These are phyloP conservation scores for Saitozyma podzolica DNA, from an alignment of 768 basidiomycete species.

Conservation along the genomic window DNA sequence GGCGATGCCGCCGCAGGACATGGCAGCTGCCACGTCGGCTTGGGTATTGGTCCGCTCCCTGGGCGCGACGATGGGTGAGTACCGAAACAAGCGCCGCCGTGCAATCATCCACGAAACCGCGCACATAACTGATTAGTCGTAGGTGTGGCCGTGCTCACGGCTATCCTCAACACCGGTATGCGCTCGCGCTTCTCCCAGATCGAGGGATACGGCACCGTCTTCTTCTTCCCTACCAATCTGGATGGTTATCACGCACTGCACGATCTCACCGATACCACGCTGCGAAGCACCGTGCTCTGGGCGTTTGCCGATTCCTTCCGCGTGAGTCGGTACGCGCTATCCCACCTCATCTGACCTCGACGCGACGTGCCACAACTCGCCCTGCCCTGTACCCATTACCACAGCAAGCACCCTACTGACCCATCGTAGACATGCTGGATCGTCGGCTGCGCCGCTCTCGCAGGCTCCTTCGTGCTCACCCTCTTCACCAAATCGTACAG, in stretches of 20 bases:
- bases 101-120: not conserved
- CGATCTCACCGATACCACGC: slow-evolving; percentile 14
- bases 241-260: slow-evolving; percentile 33
- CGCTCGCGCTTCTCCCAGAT: slow-evolving; percentile 33
- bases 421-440: slow-evolving; percentile 23
- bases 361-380: no score
- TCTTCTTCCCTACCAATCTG: slow-evolving; percentile 23
- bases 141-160: slow-evolving; percentile 37
- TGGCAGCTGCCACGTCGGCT: slow-evolving; percentile 47
- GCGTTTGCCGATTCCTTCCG: slow-evolving; percentile 29
- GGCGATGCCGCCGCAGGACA: slow-evolving; percentile 48
- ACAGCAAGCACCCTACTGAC: no score
- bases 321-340: no score
- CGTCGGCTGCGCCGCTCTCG: slow-evolving; percentile 27
- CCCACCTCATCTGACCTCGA: no score
- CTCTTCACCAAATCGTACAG: slow-evolving; percentile 35
- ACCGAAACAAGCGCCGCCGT: not conserved
- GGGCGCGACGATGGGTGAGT: slow-evolving; percentile 38
- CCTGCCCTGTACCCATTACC: no score
- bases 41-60: slow-evolving; percentile 42
- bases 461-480: slow-evolving; percentile 15
- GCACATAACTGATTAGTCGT: not conserved
- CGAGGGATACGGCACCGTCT: slow-evolving; percentile 37
- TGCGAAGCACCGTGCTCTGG: slow-evolving; percentile 12
- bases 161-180: slow-evolving; percentile 36